These are phyloP conservation scores for Lophiotrema nucula DNA, from an alignment of 495 filamentous ascomycete species.

Conservation along the genomic window DNA sequence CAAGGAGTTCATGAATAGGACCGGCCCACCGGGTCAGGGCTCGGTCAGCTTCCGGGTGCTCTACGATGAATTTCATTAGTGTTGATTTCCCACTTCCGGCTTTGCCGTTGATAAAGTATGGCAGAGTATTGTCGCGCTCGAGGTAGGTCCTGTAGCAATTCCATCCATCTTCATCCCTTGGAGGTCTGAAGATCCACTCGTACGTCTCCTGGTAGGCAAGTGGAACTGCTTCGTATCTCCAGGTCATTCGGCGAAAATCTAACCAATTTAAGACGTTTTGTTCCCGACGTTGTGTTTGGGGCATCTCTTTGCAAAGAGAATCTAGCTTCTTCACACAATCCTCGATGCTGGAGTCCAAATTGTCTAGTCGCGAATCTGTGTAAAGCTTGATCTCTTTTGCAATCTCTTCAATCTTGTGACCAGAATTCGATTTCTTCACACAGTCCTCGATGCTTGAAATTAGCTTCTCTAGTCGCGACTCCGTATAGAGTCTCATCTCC, in stretches of 20 bases:
- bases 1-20: slow-evolving; percentile 27
- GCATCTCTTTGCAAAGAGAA: too few relatives aligned
- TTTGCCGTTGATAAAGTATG: slow-evolving; percentile 18
- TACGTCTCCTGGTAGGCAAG: not conserved
- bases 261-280: not conserved
- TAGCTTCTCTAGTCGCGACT: too few relatives aligned
- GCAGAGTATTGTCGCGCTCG: not conserved
- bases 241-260: not conserved
- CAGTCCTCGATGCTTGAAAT: too few relatives aligned
- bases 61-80: slow-evolving; percentile 14
- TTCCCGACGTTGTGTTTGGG: too few relatives aligned
- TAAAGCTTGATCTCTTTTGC: too few relatives aligned
- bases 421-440: too few relatives aligned
- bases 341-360: too few relatives aligned
- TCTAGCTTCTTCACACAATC: too few relatives aligned
- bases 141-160: not conserved
- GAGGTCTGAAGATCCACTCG: not conserved
- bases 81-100: slow-evolving; percentile 17
- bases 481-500: too few relatives aligned
- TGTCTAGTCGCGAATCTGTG: too few relatives aligned
- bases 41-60: not conserved
- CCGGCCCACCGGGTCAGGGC: not conserved
- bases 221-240: not conserved
- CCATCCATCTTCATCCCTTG: too few relatives aligned
- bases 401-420: too few relatives aligned